These are phyloP conservation scores for Trifolium dubium DNA, from an alignment of 306 rosid genomes.

Conservation along the genomic window DNA sequence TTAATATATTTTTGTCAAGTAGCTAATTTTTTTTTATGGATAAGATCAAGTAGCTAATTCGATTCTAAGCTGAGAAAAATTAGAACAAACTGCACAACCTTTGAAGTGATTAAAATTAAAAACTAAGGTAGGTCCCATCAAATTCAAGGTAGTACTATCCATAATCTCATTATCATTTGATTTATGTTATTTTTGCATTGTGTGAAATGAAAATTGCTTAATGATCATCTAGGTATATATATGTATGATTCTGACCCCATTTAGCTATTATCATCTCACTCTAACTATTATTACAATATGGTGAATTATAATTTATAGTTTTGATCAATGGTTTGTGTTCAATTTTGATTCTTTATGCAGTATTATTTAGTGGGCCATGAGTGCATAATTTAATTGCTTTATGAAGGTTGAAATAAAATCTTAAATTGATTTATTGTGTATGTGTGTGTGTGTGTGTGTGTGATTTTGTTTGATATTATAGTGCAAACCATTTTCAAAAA, in stretches of 20 bases:
- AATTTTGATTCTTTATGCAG: constrained; percentile 20
- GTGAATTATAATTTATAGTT: neutral
- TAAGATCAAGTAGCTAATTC: too few relatives aligned
- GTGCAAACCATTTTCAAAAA: constrained; percentile 22
- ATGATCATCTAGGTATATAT: neutral
- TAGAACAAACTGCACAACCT: neutral
- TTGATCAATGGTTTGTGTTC: neutral
- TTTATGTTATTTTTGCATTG: neutral
- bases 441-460: neutral
- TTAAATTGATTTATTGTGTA: constrained; percentile 15
- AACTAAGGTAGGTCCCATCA: neutral
- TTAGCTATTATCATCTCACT: neutral
- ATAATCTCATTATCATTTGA: neutral
- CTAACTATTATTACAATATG: neutral
- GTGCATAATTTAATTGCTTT: neutral
- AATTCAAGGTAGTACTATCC: neutral
- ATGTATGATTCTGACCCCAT: neutral
- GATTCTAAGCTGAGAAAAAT: neutral
- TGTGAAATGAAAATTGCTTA: constrained; percentile 21
- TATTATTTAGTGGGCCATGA: neutral
- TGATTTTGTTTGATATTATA: neutral
- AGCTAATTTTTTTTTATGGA: too few relatives aligned
- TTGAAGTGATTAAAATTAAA: neutral
- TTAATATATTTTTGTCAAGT: too few relatives aligned
- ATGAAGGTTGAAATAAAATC: neutral